phyloP scores from a whole-genome alignment of 2,329 filamentous ascomycete species.

The Endocalyx cinctus region DNA sequence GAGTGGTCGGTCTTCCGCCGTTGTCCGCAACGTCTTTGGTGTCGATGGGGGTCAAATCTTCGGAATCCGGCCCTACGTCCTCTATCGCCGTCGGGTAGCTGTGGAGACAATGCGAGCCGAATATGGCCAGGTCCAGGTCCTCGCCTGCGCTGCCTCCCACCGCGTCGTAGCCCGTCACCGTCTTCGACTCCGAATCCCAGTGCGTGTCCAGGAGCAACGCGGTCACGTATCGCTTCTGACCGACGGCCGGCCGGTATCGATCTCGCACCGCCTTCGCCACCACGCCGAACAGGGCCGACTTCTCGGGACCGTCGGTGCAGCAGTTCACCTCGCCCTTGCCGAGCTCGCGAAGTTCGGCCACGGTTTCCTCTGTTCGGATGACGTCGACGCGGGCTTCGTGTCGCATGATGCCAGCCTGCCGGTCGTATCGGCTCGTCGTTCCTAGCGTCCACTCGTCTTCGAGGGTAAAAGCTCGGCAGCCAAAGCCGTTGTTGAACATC shows the following conservation, averaged over 20 bases:
- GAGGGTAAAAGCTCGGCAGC: conserved; percentile 79
- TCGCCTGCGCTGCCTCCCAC: conserved; percentile 71
- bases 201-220: conserved; percentile 82
- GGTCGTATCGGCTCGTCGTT: conserved; percentile 71
- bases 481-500: conserved; percentile 86
- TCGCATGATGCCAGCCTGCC: conserved; percentile 66
- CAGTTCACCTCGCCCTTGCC: conserved; percentile 76
- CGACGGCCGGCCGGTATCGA: conserved; percentile 68
- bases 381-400: conserved; percentile 90
- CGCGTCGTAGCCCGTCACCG: conserved; percentile 76
- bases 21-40: conserved; percentile 77
- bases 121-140: conserved; percentile 79
- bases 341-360: conserved; percentile 75
- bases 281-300: conserved; percentile 70
- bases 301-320: conserved; percentile 60
- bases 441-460: conserved; percentile 94
- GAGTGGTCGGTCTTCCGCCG: conserved; percentile 80
- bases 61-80: conserved; percentile 84
- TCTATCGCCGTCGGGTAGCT: conserved; percentile 87
- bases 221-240: conserved; percentile 85
- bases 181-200: conserved; percentile 70
- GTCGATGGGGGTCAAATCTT: conserved; percentile 86
- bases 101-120: conserved; percentile 87
- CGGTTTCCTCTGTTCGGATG: conserved; percentile 76
- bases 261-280: conserved; percentile 72